Base-by-base conservation (phyloP, 345 rosid species). In the Boechera divaricarpa region DNA sequence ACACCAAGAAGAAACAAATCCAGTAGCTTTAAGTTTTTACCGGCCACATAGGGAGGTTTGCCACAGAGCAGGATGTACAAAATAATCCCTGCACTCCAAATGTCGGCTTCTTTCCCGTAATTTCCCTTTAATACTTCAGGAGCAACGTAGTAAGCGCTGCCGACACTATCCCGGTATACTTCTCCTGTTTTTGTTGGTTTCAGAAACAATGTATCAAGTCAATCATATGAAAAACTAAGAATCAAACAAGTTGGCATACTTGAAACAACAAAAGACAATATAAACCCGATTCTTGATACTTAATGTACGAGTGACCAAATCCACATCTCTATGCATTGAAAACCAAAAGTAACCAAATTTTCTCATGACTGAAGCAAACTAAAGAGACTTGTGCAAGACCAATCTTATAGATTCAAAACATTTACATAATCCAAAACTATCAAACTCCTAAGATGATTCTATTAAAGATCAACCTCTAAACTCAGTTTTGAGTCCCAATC, bases 11-110 rank as follows among this genome's bases (percentile, higher is more conserved):
- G 7, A 53, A 35, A 35, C 54, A 21, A 64, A 54, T 42, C 16
- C 10, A 12, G n/a, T 18, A 18, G 12, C 47, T 18, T 53, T 28
- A 51, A 36, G 42, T 47, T 60, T 12, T 82, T 86, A 93, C 98
- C 93, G 10, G 89, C 85, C 89, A 86, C 87, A 86, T 89, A 93
- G 16, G 98, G 97, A 72, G 95, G 90, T 26, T 80, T 87, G 0
- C 92, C 95, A 39, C 93, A 82, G 45, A 93, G 91, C 48, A 93
- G 88, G 82, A 94, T 87, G 72, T 91, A 94, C 63, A 90, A 69
- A 32, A 94, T 90, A 72, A 91, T 87, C 9, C 96, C 97, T n/a
- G 94, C 96, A 82, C 97, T 91, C 98, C 98, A 94, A 54, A 90
- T 64, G 70, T 94, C 97, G 6, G 89, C 90, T 78, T 94, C 98